Evolutionary conservation across 805 yeast genomes (phyloP), one percentile per base, ranked within the genome.

Genomic region (Saccharomyces eubayanus): DNA sequence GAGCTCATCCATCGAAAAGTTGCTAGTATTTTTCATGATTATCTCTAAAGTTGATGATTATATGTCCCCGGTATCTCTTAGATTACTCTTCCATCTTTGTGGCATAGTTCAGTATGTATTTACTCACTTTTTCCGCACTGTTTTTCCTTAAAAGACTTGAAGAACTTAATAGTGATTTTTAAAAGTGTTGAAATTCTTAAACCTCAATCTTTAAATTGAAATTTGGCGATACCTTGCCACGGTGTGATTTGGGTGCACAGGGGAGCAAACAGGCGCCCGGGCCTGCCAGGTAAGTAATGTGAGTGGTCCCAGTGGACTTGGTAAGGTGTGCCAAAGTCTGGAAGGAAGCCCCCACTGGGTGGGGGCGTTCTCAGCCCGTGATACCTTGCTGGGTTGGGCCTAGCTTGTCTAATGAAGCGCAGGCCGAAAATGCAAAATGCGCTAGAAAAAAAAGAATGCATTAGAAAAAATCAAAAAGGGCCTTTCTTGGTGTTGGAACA

Each of bases 81-180:
- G 24, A 36, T n/a, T 36, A 36, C 43, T 36, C 43, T 36, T 16
- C 43, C 43, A 16, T 36, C 20, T 16, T 36, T 16, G 24, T 16
- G 43, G 21, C 43, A 36, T 36, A 31, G 24, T n/a, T 8, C 20
- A 16, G 24, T 16, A 31, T 16, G 43, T 36, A 16, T 28, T 58
- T 57, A 59, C 64, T 61, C 64, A 61, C 64, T 61, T 61, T 61
- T 61, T 59, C 58, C 54, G 53, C 59, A 59, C 60, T 57, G 57
- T 56, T 50, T 48, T 59, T 59, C 59, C 59, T 53, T 41, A 16
- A 36, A 36, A 36, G 43, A 36, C 43, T 36, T 36, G 43, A 16
- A 10, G 43, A 16, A 16, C 43, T 36, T 6, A 6, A 6, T 16
- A 16, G 3, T 16, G 6, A 1, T 21, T 16, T 5, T 16, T 16